Conservation (phyloP, 495 filamentous ascomycete genomes). For the Penicillium tannophilum region DNA sequence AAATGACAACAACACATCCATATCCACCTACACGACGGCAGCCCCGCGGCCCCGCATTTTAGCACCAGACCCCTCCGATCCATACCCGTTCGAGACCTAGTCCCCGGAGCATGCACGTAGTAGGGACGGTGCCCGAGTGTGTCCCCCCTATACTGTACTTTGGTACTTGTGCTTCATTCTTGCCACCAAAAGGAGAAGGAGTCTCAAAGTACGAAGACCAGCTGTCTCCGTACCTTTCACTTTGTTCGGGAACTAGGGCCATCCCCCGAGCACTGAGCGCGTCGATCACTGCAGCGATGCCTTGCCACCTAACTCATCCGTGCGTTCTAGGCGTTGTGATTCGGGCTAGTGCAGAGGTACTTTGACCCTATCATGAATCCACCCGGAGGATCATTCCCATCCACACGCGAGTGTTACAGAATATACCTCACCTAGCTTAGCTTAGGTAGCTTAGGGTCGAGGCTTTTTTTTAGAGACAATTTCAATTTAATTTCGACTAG, state of each 20-base stretch:
- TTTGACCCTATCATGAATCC: conserved; percentile 1
- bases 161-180: conserved; percentile 19
- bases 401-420: conserved; percentile 8
- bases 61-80: conserved; percentile 21
- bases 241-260: conserved; percentile 21
- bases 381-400: conserved; percentile 4
- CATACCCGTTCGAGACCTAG: conserved; percentile 21
- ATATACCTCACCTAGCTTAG: conserved; percentile 1
- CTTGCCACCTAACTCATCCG: conserved; percentile 22
- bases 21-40: conserved; percentile 4
- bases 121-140: conserved; percentile 22
- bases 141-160: conserved; percentile 5
- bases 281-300: conserved; percentile 33
- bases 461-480: no score
- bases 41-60: conserved; percentile 26
- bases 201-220: conserved; percentile 8
- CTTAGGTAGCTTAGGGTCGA: neutral
- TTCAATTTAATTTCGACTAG: neutral
- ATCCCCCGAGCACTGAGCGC: conserved; percentile 17
- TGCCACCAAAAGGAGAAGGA: conserved; percentile 6
- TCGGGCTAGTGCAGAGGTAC: conserved; percentile 16
- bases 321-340: conserved; percentile 24
- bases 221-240: conserved; percentile 7
- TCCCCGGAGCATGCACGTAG: conserved; percentile 22
- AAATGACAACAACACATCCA: conserved; percentile 4